Evolutionary conservation across 2,329 filamentous ascomycete species (phyloP), one percentile per base, ranked within the genome.

Genomic region (Blastomyces gilchristii): DNA sequence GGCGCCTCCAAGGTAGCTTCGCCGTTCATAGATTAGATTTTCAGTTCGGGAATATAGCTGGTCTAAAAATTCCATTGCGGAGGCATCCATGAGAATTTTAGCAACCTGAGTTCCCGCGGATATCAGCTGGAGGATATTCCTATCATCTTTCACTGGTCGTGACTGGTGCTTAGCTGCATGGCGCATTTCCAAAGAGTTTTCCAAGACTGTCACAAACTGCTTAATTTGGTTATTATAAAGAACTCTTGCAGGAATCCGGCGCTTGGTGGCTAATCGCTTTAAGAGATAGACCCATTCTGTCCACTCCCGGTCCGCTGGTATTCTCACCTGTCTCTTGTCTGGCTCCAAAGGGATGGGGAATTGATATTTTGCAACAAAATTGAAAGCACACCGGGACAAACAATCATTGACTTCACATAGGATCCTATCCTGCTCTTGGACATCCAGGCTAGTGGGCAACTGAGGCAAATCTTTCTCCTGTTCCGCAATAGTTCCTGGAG

Each of bases 141-240:
- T 84, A 77, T 95, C 90, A 78, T 95, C 90, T 79, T 93, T 94
- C 67, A 92, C 82, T 25, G 89, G 89, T 65, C 90, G 84, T 67
- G 86, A 89, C 76, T 92, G 89, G 76, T 92, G 88, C 75, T 91
- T 91, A 58, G 89, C 88, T 64, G 89, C 88, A 74, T 93, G 89
- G 66, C 90, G 83, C 89, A 92, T 92, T 78, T 93, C 90, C 71
- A 95, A 80, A 58, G 89, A 92, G 76, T 94, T 95, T 73, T 95
- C 90, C 69, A 95, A 78, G 39, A 94, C 89, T 52, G 90, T 94
- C 67, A 94, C 88, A 75, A 95, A 86, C 75, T 94, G 90, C 78
- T 93, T 94, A 77, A 95, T 95, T 77, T 95, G 90, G 64, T 89
- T 89, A 73, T 94, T 90, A 79, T 93, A 94, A 53, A 95, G 80